A percentile compares a stretch with the other conserved stretches of the same genome.
Evolutionary conservation across 257 asterid genomes (phyloP).

Genomic region (Anisodus tanguticus): DNA sequence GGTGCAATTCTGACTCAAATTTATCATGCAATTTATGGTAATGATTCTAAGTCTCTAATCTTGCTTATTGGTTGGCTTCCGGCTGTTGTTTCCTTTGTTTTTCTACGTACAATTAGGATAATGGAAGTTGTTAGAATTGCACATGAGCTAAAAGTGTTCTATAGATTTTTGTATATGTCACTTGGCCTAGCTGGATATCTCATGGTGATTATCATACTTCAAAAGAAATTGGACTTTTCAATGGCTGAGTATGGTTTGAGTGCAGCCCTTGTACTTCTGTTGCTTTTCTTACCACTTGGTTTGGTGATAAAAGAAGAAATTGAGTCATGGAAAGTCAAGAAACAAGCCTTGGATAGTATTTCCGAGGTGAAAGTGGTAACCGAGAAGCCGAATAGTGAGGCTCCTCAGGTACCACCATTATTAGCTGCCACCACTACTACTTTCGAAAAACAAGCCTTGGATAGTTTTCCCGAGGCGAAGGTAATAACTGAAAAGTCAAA

Average conservation of each 20-base stretch:
- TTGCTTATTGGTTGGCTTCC: constrained; percentile 51
- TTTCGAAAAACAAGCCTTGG: constrained; percentile 30
- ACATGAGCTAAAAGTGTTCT: constrained; percentile 46
- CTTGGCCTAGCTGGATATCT: constrained; percentile 48
- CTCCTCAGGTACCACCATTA: not conserved
- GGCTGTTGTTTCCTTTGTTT: constrained; percentile 37
- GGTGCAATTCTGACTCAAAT: constrained; percentile 51
- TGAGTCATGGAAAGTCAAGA: constrained; percentile 32
- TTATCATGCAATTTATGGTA: constrained; percentile 38
- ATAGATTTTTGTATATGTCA: constrained; percentile 41
- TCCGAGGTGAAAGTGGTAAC: constrained; percentile 41
- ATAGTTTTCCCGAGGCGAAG: constrained; percentile 24
- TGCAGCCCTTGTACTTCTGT: constrained; percentile 29
- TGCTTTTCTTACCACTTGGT: constrained; percentile 41
- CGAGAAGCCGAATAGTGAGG: constrained; percentile 30
- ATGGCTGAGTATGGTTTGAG: constrained; percentile 28
- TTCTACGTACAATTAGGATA: constrained; percentile 44
- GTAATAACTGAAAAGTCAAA: constrained; percentile 24
- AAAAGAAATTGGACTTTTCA: constrained; percentile 27
- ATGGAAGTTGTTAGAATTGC: constrained; percentile 36
- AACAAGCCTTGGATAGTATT: constrained; percentile 34
- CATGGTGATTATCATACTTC: constrained; percentile 44
- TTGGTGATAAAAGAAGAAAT: constrained; percentile 43
- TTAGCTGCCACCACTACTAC: not conserved
- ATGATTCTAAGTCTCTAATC: constrained; percentile 40